A percentile compares a stretch with the other conserved stretches of the same genome.
Conservation (phyloP, 2,329 filamentous ascomycete species). For the Achaetomium macrosporum region DNA sequence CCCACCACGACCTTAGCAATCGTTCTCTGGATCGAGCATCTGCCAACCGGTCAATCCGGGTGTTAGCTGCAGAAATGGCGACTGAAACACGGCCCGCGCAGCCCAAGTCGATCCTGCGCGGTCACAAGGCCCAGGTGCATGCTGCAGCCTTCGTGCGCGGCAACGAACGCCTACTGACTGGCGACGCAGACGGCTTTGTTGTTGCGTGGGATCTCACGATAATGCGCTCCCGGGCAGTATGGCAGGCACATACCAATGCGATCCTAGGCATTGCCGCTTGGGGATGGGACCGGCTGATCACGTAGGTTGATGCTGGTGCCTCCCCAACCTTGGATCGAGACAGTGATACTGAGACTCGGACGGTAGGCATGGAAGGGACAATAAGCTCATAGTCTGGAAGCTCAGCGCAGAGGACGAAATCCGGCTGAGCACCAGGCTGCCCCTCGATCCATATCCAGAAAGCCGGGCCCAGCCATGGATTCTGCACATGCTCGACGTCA, state of each 20-base stretch:
- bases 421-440: conserved; percentile 60
- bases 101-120: conserved; percentile 66
- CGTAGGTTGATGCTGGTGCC: conserved; percentile 49
- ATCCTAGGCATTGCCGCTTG: conserved; percentile 71
- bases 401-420: conserved; percentile 56
- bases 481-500: conserved; percentile 76
- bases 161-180: conserved; percentile 75
- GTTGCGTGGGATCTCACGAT: conserved; percentile 78
- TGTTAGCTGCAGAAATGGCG: conserved; percentile 21
- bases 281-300: conserved; percentile 69
- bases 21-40: neutral
- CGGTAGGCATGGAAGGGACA: conserved; percentile 79
- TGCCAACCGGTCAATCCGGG: neutral
- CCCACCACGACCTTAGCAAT: too few species aligned
- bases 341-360: neutral
- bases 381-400: conserved; percentile 81
- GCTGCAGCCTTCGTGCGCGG: conserved; percentile 63
- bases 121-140: conserved; percentile 77
- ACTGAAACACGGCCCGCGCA: conserved; percentile 30
- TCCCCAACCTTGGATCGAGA: neutral
- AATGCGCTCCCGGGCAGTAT: conserved; percentile 76
- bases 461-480: conserved; percentile 68
- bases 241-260: conserved; percentile 74
- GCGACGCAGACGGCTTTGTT: conserved; percentile 85
- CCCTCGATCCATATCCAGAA: conserved; percentile 55